A percentile compares a stretch with the other conserved stretches of the same genome.
Evolutionary conservation across 1,284 basidiomycete genomes (phyloP).

Genomic region (Ceratobasidium sp.): DNA sequence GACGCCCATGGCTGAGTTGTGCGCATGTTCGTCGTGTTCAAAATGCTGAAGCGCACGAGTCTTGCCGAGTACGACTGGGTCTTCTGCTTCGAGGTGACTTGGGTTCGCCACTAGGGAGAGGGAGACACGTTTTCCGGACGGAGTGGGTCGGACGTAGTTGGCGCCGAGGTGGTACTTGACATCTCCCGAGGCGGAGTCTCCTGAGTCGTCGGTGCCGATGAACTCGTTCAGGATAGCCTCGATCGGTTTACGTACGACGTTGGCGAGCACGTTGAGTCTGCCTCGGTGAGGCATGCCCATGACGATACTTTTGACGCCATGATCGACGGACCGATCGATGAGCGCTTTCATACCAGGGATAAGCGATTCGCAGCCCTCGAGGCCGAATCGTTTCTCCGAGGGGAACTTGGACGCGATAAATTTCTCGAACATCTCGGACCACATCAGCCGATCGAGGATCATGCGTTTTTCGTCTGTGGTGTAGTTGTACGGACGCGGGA

Average conservation of each 20-base stretch:
- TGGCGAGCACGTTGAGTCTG: slow-evolving; percentile 96
- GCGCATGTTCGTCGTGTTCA: slow-evolving; percentile 84
- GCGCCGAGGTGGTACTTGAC: slow-evolving; percentile 99
- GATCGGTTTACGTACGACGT: slow-evolving; percentile 98
- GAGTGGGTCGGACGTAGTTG: slow-evolving; percentile 98
- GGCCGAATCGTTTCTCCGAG: slow-evolving; percentile 99
- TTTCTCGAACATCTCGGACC: slow-evolving; percentile 99
- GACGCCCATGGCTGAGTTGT: slow-evolving; percentile 86
- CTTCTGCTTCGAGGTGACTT: slow-evolving; percentile 92
- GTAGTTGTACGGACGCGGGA: slow-evolving; percentile 98
- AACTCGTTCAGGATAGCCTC: slow-evolving; percentile 99
- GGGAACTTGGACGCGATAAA: slow-evolving; percentile 99
- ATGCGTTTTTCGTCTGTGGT: slow-evolving; percentile 96
- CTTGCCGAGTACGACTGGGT: slow-evolving; percentile 94
- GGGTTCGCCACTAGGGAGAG: slow-evolving; percentile 99
- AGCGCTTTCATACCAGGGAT: slow-evolving; percentile 97
- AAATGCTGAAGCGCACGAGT: slow-evolving; percentile 97
- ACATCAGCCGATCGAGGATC: slow-evolving; percentile 98
- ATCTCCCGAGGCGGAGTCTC: slow-evolving; percentile 90
- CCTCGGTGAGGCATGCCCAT: slow-evolving; percentile 99
- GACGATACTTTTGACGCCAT: slow-evolving; percentile 95
- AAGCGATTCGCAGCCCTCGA: slow-evolving; percentile 97
- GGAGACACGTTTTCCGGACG: slow-evolving; percentile 97
- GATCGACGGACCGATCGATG: slow-evolving; percentile 97
- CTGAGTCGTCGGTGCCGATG: slow-evolving; percentile 73